These are phyloP conservation scores for Mucor racemosus DNA, from an alignment of 371 early-diverging fungal species.

Conservation along the genomic window DNA sequence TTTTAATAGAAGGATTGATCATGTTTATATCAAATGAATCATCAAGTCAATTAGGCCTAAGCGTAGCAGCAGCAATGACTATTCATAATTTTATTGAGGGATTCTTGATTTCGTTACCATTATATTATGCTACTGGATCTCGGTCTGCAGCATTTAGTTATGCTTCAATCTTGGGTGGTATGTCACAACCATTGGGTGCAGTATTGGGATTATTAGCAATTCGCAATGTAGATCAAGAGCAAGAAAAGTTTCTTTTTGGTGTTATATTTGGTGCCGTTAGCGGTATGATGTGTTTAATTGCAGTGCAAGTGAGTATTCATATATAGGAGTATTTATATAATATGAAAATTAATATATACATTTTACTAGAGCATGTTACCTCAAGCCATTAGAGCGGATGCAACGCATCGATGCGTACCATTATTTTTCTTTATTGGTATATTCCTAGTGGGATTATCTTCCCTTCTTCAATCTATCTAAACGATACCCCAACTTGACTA, in stretches of 20 bases:
- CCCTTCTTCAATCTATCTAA: constrained; percentile 38
- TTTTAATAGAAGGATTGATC: constrained; percentile 70
- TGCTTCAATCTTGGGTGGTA: constrained; percentile 69
- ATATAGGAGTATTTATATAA: background rate
- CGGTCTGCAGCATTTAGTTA: constrained; percentile 64
- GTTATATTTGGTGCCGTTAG: constrained; percentile 60
- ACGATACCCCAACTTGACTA: background rate
- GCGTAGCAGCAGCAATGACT: constrained; percentile 75
- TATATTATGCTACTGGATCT: constrained; percentile 70
- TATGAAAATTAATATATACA: background rate
- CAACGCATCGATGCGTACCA: constrained; percentile 44
- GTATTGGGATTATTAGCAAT: constrained; percentile 58
- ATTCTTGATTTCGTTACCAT: constrained; percentile 75
- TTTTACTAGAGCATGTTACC: constrained; percentile 48
- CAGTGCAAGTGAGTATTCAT: constrained; percentile 35
- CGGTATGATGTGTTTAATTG: constrained; percentile 76
- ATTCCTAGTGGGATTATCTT: constrained; percentile 46
- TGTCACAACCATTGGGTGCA: constrained; percentile 71
- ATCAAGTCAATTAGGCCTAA: constrained; percentile 66
- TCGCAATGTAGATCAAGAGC: constrained; percentile 39
- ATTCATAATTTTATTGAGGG: constrained; percentile 87
- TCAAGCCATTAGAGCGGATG: constrained; percentile 58
- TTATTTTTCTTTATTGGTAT: constrained; percentile 59
- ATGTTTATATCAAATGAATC: constrained; percentile 74
- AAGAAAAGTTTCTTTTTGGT: constrained; percentile 55